Conservation (phyloP, 2,329 filamentous ascomycete species). For the Fusarium fracticaudum region DNA sequence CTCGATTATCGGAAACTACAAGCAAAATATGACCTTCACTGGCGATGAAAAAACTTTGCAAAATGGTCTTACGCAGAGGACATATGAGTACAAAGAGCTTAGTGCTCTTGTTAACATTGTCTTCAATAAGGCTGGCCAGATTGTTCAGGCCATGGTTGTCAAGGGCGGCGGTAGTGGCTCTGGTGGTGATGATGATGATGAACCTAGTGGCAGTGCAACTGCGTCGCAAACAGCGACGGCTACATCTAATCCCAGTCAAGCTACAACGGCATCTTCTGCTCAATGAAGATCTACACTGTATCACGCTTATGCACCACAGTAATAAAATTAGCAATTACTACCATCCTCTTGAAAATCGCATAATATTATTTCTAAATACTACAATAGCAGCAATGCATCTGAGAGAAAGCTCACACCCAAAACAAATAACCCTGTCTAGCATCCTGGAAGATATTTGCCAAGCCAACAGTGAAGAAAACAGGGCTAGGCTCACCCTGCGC, state of each 20-base stretch:
- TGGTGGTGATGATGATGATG: not conserved
- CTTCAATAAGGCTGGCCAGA: conserved; percentile 23
- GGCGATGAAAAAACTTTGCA: conserved; percentile 14
- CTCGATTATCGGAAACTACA: conserved; percentile 24
- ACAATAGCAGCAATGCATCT: too few relatives aligned
- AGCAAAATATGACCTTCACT: conserved; percentile 24
- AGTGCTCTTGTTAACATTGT: conserved; percentile 20
- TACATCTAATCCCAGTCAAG: not conserved
- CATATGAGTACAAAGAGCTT: conserved; percentile 18
- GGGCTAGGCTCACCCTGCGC: too few relatives aligned
- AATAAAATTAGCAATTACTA: not conserved
- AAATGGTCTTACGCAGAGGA: conserved; percentile 13
- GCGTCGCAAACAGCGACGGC: not conserved
- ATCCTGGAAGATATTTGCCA: too few relatives aligned
- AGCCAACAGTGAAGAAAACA: too few relatives aligned
- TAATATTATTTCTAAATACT: too few relatives aligned
- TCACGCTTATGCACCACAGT: accelerated
- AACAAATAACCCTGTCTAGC: too few relatives aligned
- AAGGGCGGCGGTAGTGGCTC: conserved; percentile 6
- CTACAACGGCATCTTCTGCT: not conserved
- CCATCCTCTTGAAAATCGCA: too few relatives aligned
- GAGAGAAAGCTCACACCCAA: too few relatives aligned
- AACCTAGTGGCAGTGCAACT: not conserved
- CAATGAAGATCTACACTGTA: accelerated
- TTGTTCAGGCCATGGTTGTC: conserved; percentile 19